Percentiles rank a stretch among this genome's conserved stretches.
Evolutionary conservation across 495 filamentous ascomycete genomes (phyloP).

Genomic region (Aspergillus biplanus): DNA sequence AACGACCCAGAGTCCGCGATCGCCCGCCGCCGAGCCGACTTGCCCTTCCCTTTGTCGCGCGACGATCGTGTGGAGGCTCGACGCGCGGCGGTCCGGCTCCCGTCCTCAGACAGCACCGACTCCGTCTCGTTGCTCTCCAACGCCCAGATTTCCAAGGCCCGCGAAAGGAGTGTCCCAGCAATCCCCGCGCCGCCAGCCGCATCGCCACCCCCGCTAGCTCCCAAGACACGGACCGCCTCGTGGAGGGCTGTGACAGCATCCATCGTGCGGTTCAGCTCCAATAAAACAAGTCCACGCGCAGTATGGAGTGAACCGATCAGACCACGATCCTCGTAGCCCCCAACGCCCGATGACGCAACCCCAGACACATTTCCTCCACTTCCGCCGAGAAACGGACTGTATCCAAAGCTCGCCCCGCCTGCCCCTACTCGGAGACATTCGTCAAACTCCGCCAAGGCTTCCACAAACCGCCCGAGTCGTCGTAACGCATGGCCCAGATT

Average conservation of each 20-base stretch:
- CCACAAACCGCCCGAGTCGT: conserved; percentile 66
- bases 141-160: conserved; percentile 72
- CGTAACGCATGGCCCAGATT: conserved; percentile 90
- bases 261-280: conserved; percentile 67
- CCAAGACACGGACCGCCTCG: conserved; percentile 65
- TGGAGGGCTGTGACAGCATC: conserved; percentile 70
- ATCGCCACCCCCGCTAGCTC: conserved; percentile 57
- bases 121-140: conserved; percentile 41
- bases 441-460: conserved; percentile 78
- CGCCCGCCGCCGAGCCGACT: conserved; percentile 29
- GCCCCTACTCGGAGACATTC: conserved; percentile 79
- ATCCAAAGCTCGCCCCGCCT: conserved; percentile 62
- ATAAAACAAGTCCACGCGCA: conserved; percentile 65
- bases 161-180: conserved; percentile 73
- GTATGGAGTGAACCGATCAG: conserved; percentile 51
- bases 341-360: conserved; percentile 42
- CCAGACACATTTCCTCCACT: conserved; percentile 40
- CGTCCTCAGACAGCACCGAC: conserved; percentile 26
- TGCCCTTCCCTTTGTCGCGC: conserved; percentile 38
- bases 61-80: conserved; percentile 28
- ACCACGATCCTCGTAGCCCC: conserved; percentile 51
- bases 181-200: conserved; percentile 67
- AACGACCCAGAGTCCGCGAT: conserved; percentile 25
- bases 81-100: conserved; percentile 18
- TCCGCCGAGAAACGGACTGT: conserved; percentile 46